Evolutionary conservation across 1,284 basidiomycete species (phyloP).

Genomic region (Irpex sp.): DNA sequence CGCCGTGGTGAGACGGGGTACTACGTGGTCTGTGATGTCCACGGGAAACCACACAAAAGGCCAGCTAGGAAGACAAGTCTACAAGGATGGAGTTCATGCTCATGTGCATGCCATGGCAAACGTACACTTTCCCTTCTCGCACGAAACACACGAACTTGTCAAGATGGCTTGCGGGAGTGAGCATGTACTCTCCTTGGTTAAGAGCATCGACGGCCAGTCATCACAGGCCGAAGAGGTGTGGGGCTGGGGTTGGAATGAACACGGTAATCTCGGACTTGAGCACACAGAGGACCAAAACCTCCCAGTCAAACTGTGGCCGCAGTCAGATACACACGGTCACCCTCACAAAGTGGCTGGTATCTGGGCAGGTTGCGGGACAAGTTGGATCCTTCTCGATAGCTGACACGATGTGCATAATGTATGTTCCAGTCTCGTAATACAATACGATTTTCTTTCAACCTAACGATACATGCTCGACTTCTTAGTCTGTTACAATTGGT

Average conservation of each 20-base stretch:
- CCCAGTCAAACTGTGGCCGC: constrained; percentile 54
- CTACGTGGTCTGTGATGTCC: constrained; percentile 28
- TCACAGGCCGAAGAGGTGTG: constrained; percentile 45
- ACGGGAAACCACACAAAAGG: constrained; percentile 67
- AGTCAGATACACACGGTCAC: constrained; percentile 8
- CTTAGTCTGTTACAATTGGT: constrained; percentile 1
- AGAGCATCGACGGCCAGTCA: constrained; percentile 5
- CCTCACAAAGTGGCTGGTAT: constrained; percentile 25
- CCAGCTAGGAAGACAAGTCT: constrained; percentile 55
- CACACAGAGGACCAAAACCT: constrained; percentile 47
- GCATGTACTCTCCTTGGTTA: constrained; percentile 54
- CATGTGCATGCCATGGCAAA: constrained; percentile 11
- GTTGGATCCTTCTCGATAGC: constrained; percentile 49
- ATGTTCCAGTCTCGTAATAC: constrained; percentile 1
- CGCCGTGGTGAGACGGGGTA: constrained; percentile 30
- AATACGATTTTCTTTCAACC: background rate
- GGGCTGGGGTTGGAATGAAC: constrained; percentile 96
- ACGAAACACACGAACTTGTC: constrained; percentile 18
- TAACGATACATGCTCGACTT: background rate
- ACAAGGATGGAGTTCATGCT: background rate
- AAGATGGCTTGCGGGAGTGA: constrained; percentile 74
- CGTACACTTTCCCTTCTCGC: constrained; percentile 36
- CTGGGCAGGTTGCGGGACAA: constrained; percentile 77
- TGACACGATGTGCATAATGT: constrained; percentile 1
- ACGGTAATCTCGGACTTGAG: constrained; percentile 82